Base-by-base conservation (phyloP, 2,329 filamentous ascomycete species). In the Arthrinium phaeospermum region DNA sequence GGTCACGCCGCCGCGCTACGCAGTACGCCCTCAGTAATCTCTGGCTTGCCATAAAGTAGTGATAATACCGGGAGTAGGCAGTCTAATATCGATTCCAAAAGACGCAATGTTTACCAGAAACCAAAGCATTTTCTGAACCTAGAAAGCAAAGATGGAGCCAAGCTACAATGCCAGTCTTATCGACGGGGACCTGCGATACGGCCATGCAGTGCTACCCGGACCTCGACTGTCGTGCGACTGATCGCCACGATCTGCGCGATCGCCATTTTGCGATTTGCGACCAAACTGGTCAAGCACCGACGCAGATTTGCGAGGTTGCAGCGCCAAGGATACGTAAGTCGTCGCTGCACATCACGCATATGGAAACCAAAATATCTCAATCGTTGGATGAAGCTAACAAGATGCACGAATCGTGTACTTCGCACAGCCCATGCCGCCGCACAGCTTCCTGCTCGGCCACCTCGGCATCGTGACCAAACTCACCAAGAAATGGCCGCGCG, bases 361-460 rank as follows among this genome's bases (percentile, higher is more conserved):
- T 4, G 5, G 16, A 46, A 22, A 19, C 16, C 19, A 47, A 16
- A 7, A 16, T 8, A 2, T 22, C 19, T 16, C 19, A 22, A 4
- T 22, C 5, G 0, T 22, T n/a, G 5, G 19, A n/a, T 22, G 6
- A 3, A 22, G 8, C 46, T 47, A 10, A 47, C 19, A 47, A 5
- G 46, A n/a, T n/a, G 46, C 19, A n/a, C 46, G 46, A 22, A 7
- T 47, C 7, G 19, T 22, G 3, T 8, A 1, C 7, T n/a, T 22
- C 12, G 3, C 44, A 22, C 46, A 76, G 74, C 71, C 71, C 4
- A 71, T 53, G 14, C 47, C 69, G 24, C 71, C 71, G 16, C 67
- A 69, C 27, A 69, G 47, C 10, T 69, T 37, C 19, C 24, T 71
- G 12, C 53, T 61, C 3, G 71, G 71, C 12, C 71, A 71, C n/a